These are phyloP conservation scores for Yarrowia keelungensis DNA, from an alignment of 805 yeast genomes.

Conservation along the genomic window DNA sequence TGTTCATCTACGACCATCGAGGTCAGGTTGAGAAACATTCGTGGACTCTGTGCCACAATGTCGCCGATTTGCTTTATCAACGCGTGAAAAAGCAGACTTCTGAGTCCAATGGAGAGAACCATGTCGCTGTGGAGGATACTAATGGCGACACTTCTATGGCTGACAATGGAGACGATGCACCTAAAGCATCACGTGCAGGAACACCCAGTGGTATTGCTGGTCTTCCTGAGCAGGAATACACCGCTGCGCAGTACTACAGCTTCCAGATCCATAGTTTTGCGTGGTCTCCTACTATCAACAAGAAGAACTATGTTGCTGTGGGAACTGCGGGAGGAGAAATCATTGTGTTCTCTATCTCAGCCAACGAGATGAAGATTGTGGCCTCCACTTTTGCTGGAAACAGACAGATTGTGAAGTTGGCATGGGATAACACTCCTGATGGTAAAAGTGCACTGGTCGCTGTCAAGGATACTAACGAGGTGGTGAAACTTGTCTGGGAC, in stretches of 20 bases:
- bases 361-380: not conserved
- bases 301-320: constrained; percentile 17
- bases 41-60: constrained; percentile 26
- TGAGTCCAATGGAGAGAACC: constrained; percentile 4
- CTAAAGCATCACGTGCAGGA: constrained; percentile 3
- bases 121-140: not conserved
- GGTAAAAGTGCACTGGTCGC: constrained; percentile 23
- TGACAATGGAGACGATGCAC: not conserved
- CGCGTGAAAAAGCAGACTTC: constrained; percentile 10
- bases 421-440: constrained; percentile 4
- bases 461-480: constrained; percentile 8
- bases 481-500: not conserved
- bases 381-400: constrained; percentile 6
- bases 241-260: constrained; percentile 16
- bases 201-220: not conserved
- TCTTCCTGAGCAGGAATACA: constrained; percentile 10
- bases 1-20: constrained; percentile 26
- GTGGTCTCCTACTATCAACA: constrained; percentile 25
- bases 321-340: constrained; percentile 15
- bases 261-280: constrained; percentile 33
- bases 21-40: constrained; percentile 25
- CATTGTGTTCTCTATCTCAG: not conserved
- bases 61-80: constrained; percentile 9
- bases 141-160: constrained; percentile 3
- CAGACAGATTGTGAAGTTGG: constrained; percentile 2